Base-by-base conservation (phyloP, 805 yeast genomes). In the Debaryomyces hansenii region DNA sequence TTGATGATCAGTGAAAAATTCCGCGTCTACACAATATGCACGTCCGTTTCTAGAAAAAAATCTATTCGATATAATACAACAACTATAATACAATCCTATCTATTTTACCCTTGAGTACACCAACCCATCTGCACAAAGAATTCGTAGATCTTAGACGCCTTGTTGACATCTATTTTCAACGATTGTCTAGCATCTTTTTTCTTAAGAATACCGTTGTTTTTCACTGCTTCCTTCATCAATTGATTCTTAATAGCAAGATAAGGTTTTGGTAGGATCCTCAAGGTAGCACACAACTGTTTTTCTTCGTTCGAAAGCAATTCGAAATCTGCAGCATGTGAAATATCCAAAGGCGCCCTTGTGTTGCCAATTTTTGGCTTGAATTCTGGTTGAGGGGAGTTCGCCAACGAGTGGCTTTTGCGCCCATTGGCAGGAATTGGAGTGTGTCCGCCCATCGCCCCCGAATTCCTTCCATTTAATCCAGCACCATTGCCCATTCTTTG, bases 111-210 rank as follows among this genome's bases (percentile, higher is more conserved):
- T 44, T 70, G 78, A 10, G 71, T 58, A 59, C 83, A 80, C 99
- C 99, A 94, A 48, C 89, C 87, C 77, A 94, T 97, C 49, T 84
- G 82, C 49, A 87, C 88, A 65, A 94, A 94, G 61, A 94, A 94
- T 60, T 94, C 98, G 66, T 87, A 94, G 42, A 94, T 86, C 63
- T 85, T 83, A 20, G 88, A 84, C 2, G 96, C 89, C 64, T 92
- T 94, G 53, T 80, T 78, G 12, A 90, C 86, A 61, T 94, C 99
- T 45, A 94, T 83, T 58, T 89, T 87, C 50, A 89, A 70, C 46
- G 90, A 69, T 48, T 87, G 96, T 56, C 90, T 78, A n/a, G 96
- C 94, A 14, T 85, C 84, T 59, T 88, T 85, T 67, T 87, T 85
- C 69, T 88, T 88, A 58, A 94, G 64, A 5, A 78, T 68, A 4